Percentiles rank a stretch among this genome's conserved stretches.
Evolutionary conservation across 148 eudicot species (phyloP).

Genomic region (Spergularia marina): DNA sequence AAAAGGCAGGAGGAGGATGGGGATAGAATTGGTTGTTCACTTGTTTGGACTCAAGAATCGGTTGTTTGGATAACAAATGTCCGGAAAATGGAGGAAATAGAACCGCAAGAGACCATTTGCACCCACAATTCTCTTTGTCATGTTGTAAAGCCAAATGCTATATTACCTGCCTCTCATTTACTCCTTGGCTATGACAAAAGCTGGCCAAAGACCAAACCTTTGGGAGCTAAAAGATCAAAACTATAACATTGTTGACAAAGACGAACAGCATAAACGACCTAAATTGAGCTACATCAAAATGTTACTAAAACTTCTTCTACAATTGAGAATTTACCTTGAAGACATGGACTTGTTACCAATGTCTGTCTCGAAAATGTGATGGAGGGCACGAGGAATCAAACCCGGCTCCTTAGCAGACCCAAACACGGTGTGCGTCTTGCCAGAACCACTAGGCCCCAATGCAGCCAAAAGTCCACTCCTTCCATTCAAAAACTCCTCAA

Average conservation of each 20-base stretch:
- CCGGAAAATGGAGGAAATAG: too few species aligned
- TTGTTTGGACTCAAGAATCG: too few species aligned
- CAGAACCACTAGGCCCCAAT: constrained; percentile 93
- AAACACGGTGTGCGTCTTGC: constrained; percentile 85
- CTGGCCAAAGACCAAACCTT: too few species aligned
- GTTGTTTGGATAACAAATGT: too few species aligned
- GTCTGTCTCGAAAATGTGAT: constrained; percentile 40
- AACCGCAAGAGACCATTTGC: too few species aligned
- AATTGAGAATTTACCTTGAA: constrained; percentile 34
- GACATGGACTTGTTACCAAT: constrained; percentile 14
- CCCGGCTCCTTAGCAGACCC: constrained; percentile 83
- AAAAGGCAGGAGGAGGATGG: too few species aligned
- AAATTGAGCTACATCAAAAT: not conserved
- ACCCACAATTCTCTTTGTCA: too few species aligned
- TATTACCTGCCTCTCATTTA: too few species aligned
- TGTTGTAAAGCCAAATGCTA: too few species aligned
- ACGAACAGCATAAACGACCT: not conserved
- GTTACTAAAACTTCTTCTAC: not conserved
- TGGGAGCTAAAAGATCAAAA: not conserved
- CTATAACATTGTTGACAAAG: not conserved
- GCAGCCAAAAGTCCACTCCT: constrained; percentile 83
- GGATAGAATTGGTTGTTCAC: too few species aligned
- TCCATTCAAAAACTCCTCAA: constrained; percentile 67
- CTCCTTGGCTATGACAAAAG: too few species aligned
- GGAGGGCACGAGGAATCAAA: constrained; percentile 73